These are phyloP conservation scores for Pythium utonaiense DNA, from an alignment of 352 stramenopile species.

Conservation along the genomic window DNA sequence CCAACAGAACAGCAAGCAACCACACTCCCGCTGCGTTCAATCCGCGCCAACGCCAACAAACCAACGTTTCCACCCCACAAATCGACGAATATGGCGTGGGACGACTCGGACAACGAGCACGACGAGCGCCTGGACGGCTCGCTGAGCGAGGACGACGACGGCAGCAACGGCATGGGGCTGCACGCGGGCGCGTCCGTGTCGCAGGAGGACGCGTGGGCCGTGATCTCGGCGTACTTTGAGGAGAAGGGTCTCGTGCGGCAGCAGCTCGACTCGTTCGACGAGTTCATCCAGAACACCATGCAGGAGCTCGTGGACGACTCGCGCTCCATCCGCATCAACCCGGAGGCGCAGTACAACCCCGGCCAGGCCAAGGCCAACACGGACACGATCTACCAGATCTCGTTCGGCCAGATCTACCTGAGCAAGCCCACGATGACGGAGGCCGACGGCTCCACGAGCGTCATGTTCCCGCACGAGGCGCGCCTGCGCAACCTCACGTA, in stretches of 20 bases:
- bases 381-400: constrained; percentile 93
- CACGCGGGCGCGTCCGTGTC: constrained; percentile 86
- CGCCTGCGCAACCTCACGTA: constrained; percentile 99
- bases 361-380: constrained; percentile 91
- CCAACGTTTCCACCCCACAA: too few relatives aligned
- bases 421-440: constrained; percentile 97
- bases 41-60: background rate
- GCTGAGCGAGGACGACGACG: constrained; percentile 6
- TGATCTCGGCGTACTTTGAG: constrained; percentile 99
- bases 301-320: constrained; percentile 98
- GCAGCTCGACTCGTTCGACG: constrained; percentile 99
- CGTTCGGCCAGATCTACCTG: constrained; percentile 98
- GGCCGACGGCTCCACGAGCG: constrained; percentile 95
- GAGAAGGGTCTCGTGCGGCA: constrained; percentile 99
- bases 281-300: constrained; percentile 99
- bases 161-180: constrained; percentile 36
- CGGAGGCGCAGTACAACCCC: constrained; percentile 95
- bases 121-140: constrained; percentile 50
- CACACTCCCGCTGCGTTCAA: background rate
- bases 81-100: constrained; percentile 55
- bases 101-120: constrained; percentile 29
- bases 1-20: background rate
- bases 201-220: constrained; percentile 98
- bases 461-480: constrained; percentile 99
- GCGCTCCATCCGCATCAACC: constrained; percentile 95